phyloP scores from a whole-genome alignment of 2,329 filamentous ascomycete genomes.

The Aureobasidium sp. region DNA sequence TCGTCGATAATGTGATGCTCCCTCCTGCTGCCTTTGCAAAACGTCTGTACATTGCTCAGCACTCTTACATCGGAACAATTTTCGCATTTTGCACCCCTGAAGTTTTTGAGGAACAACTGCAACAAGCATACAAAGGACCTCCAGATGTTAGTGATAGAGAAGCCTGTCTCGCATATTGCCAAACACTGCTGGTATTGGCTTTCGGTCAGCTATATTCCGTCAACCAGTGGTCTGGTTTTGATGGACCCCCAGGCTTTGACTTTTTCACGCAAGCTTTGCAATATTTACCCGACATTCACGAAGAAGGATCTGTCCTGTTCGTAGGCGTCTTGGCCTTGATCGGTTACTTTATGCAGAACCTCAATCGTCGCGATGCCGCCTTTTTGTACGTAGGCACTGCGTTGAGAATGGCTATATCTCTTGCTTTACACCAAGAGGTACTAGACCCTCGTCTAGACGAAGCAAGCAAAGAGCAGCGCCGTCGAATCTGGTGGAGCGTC shows the following conservation, averaged over 20 bases:
- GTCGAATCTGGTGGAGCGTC: conserved; percentile 51
- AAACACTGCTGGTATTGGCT: conserved; percentile 47
- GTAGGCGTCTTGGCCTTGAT: conserved; percentile 50
- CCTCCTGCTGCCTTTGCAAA: conserved; percentile 47
- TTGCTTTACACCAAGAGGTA: conserved; percentile 51
- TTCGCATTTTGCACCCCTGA: conserved; percentile 47
- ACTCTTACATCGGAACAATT: conserved; percentile 52
- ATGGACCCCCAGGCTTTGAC: conserved; percentile 49
- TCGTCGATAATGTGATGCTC: conserved; percentile 33
- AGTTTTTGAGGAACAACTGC: conserved; percentile 41
- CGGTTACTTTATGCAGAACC: conserved; percentile 52
- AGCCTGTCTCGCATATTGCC: conserved; percentile 45
- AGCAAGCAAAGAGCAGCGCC: conserved; percentile 42
- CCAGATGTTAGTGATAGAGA: conserved; percentile 40
- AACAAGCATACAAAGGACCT: conserved; percentile 38
- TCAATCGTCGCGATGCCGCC: conserved; percentile 49
- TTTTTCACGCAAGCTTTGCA: conserved; percentile 48
- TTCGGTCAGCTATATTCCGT: conserved; percentile 53
- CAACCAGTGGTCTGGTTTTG: conserved; percentile 44
- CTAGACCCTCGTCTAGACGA: conserved; percentile 34
- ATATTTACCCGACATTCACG: conserved; percentile 49
- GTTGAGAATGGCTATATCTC: conserved; percentile 50
- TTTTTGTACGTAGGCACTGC: conserved; percentile 45
- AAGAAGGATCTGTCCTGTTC: conserved; percentile 48
- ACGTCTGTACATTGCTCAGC: conserved; percentile 46